Percentiles rank a stretch among this genome's conserved stretches.
phyloP scores from a whole-genome alignment of 2,329 filamentous ascomycete genomes.

The Aspergillus fructus region DNA sequence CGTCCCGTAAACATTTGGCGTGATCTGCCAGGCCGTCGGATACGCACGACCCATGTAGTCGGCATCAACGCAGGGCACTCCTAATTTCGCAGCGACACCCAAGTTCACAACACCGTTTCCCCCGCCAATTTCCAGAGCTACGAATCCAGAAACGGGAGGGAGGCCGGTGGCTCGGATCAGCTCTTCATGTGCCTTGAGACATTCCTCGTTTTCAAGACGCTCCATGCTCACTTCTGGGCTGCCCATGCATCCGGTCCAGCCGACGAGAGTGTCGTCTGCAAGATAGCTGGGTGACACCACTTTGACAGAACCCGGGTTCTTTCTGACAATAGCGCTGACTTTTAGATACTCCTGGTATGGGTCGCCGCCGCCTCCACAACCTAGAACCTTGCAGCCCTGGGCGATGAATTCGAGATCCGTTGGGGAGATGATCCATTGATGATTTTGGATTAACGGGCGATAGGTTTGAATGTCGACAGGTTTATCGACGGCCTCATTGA shows the following conservation, averaged over 20 bases:
- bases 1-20: constrained; percentile 40
- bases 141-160: constrained; percentile 19
- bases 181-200: constrained; percentile 43
- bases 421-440: constrained; percentile 39
- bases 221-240: constrained; percentile 62
- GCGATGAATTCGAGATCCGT: constrained; percentile 41
- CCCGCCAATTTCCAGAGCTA: constrained; percentile 67
- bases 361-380: constrained; percentile 40
- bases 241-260: constrained; percentile 57
- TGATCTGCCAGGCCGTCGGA: constrained; percentile 48
- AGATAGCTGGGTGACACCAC: constrained; percentile 34
- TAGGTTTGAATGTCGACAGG: constrained; percentile 23
- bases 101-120: constrained; percentile 52
- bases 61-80: constrained; percentile 47
- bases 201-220: constrained; percentile 58
- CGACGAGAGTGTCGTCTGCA: constrained; percentile 50
- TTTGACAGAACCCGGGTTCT: neutral
- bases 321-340: neutral
- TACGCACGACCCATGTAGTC: constrained; percentile 50
- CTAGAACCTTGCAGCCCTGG: constrained; percentile 38
- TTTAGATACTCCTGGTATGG: constrained; percentile 13
- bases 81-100: constrained; percentile 27
- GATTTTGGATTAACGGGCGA: constrained; percentile 17
- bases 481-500: neutral
- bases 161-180: constrained; percentile 42